Evolutionary conservation across 108 stramenopile species (phyloP).

Genomic region (Aurantiochytrium sp.): DNA sequence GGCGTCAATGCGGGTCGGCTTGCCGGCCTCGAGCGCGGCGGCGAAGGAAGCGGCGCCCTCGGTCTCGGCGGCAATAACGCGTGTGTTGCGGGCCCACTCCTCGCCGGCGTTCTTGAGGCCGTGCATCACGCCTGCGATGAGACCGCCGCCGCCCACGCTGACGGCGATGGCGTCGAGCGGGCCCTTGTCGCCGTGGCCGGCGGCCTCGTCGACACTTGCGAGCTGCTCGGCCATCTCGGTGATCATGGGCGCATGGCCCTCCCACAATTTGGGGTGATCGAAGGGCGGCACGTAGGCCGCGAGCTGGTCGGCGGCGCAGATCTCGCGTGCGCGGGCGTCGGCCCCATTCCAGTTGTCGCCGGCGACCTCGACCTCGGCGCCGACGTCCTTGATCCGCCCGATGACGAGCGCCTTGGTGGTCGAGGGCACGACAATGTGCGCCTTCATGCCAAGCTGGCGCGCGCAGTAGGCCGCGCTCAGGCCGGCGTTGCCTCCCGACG

Average conservation of each 20-base stretch:
- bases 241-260: conserved; percentile 76
- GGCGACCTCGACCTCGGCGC: conserved; percentile 72
- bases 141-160: conserved; percentile 82
- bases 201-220: conserved; percentile 47
- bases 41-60: conserved; percentile 76
- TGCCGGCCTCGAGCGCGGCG: conserved; percentile 42
- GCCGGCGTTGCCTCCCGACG: conserved; percentile 46
- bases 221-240: conserved; percentile 69
- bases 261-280: conserved; percentile 74
- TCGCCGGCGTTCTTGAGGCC: conserved; percentile 62
- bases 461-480: conserved; percentile 71
- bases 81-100: not conserved
- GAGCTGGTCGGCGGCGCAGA: not conserved
- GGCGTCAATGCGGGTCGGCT: conserved; percentile 51
- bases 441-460: conserved; percentile 56
- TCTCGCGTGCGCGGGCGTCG: conserved; percentile 46
- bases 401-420: conserved; percentile 78
- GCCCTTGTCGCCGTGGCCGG: not conserved
- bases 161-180: conserved; percentile 67
- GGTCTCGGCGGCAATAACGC: conserved; percentile 76
- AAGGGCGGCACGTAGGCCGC: conserved; percentile 66
- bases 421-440: conserved; percentile 71
- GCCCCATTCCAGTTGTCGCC: conserved; percentile 85
- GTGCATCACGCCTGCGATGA: conserved; percentile 72
- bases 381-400: conserved; percentile 65